phyloP scores from a whole-genome alignment of 225 moss, liverwort and hornwort species.

The Straminergon stramineum region DNA sequence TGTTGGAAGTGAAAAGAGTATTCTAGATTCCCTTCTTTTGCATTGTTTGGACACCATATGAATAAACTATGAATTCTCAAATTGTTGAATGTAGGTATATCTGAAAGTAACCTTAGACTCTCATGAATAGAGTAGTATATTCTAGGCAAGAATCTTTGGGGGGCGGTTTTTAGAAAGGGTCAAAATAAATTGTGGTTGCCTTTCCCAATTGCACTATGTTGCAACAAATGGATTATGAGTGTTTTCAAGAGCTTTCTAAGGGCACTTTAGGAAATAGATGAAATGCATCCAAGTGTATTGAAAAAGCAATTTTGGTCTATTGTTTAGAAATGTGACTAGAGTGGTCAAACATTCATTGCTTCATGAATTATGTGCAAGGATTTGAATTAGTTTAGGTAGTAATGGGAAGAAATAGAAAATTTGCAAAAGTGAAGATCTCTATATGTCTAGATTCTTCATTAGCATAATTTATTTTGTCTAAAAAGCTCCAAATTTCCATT shows the following conservation, averaged over 20 bases:
- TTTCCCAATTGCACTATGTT: neutral
- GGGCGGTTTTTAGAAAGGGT: neutral
- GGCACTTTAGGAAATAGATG: neutral
- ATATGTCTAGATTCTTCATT: neutral
- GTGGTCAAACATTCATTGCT: neutral
- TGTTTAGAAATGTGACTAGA: neutral
- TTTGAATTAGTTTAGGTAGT: neutral
- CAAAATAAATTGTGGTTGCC: neutral
- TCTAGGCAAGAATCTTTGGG: neutral
- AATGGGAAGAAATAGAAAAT: rapidly evolving
- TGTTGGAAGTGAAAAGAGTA: neutral
- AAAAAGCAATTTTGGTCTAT: neutral
- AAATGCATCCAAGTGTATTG: neutral
- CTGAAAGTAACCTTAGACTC: rapidly evolving
- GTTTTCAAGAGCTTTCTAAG: neutral
- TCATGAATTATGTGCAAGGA: neutral
- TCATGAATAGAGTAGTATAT: too few relatives aligned
- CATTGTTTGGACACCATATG: neutral
- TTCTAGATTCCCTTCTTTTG: too few relatives aligned
- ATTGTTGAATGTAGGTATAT: neutral
- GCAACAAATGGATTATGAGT: neutral
- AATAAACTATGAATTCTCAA: neutral
- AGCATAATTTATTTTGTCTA: neutral
- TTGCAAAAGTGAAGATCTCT: neutral
- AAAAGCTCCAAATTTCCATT: rapidly evolving